Evolutionary conservation across 1,284 basidiomycete genomes (phyloP), one percentile per base, ranked within the genome.

Genomic region (Schizophyllum commune): DNA sequence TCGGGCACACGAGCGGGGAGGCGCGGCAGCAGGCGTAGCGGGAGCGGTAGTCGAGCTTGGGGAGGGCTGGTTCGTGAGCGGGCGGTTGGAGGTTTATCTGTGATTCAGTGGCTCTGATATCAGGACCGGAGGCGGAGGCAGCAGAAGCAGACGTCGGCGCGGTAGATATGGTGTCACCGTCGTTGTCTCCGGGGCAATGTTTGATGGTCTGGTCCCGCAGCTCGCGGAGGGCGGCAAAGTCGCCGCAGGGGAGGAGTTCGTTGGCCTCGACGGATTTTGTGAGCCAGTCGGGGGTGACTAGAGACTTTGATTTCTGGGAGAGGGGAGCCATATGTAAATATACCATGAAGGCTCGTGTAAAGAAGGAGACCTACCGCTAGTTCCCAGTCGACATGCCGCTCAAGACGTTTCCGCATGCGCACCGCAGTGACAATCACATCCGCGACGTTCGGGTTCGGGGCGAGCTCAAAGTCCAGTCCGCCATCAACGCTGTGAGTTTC

Each of bases 211-310:
- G 74, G 4, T 79, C 72, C n/a, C 73, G 75, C 27, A 85, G 70
- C 60, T 83, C 78, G 7, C 70, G 64, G 13, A 89, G 60, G 0
- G 85, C 85, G 33, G 79, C 76, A 67, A 85, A 89, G 52, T 77
- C 72, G 1, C 73, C 78, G 61, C 74, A 87, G 0, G 85, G 79
- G 1, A 83, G 70, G 0, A 76, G 67, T n/a, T 66, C 71, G 0
- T 77, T 74, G 54, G 76, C 72, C 21, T 71, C 67, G 15, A 83
- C 72, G 5, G 84, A 87, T 62, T 85, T 79, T 32, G 71, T 76
- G 13, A 92, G 76, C 89, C 89, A 91, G 33, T 81, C 74, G 0
- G 88, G 86, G 0, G 79, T 85, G 11, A 91, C 86, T 20, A 90
- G 78, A 0, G 79, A 74, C 68, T 86, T 90, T 32, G 75, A 75